Evolutionary conservation across 179 eudicot species (phyloP).

Genomic region (Beta lomatogona): DNA sequence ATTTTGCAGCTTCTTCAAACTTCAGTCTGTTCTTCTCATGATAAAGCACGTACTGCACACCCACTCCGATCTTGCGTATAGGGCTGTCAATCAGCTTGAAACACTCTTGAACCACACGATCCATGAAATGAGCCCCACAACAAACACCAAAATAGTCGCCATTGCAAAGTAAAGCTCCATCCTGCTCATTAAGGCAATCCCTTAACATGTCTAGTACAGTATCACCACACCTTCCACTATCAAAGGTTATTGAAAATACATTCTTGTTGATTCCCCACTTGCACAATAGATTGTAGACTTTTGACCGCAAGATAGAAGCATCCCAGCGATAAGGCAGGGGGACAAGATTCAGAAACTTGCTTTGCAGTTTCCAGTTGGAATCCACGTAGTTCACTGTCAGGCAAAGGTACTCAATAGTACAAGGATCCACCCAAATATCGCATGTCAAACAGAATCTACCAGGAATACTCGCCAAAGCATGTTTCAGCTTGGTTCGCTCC

Average conservation of each 20-base stretch:
- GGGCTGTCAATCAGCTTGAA: slow-evolving; percentile 9
- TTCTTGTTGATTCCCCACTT: slow-evolving; percentile 23
- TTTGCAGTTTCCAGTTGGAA: slow-evolving; percentile 23
- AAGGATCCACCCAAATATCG: slow-evolving; percentile 16
- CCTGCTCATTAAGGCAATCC: slow-evolving; percentile 13
- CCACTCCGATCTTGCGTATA: slow-evolving; percentile 13
- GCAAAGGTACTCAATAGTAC: slow-evolving; percentile 16
- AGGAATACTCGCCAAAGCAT: slow-evolving; percentile 7
- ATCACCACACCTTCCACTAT: slow-evolving; percentile 19
- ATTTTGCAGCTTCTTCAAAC: slow-evolving; percentile 17
- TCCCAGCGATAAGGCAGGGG: slow-evolving; percentile 13
- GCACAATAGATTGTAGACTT: not conserved
- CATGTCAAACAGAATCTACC: slow-evolving; percentile 21
- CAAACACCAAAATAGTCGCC: slow-evolving; percentile 18
- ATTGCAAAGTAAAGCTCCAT: slow-evolving; percentile 13
- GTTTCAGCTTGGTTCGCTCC: slow-evolving; percentile 17
- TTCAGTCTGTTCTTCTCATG: slow-evolving; percentile 17
- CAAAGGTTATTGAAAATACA: slow-evolving; percentile 15
- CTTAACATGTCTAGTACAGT: slow-evolving; percentile 1
- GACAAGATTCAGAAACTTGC: slow-evolving; percentile 25
- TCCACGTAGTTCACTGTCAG: slow-evolving; percentile 23
- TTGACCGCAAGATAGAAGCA: not conserved
- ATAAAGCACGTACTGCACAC: slow-evolving; percentile 9
- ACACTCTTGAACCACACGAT: slow-evolving; percentile 16
- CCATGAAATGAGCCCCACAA: slow-evolving; percentile 24